Evolutionary conservation across 495 filamentous ascomycete species (phyloP).

Genomic region (Aspergillus sclerotioniger): DNA sequence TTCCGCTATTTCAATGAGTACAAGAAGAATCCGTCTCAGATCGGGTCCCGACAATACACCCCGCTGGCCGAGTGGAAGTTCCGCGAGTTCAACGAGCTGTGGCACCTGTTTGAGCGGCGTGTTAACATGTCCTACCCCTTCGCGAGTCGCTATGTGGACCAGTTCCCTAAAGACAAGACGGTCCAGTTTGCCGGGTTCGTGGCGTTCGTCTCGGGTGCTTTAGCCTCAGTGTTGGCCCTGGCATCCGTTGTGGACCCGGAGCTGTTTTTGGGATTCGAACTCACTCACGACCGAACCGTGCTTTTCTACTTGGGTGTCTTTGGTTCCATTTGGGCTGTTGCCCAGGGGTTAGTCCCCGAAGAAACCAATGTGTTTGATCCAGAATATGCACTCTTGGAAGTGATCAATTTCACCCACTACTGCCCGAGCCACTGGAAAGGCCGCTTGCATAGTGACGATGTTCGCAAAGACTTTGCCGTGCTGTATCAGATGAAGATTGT

Average conservation of each 20-base stretch:
- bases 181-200: slow-evolving; percentile 78
- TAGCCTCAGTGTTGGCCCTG: slow-evolving; percentile 78
- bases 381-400: slow-evolving; percentile 79
- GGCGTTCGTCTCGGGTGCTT: slow-evolving; percentile 80
- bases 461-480: slow-evolving; percentile 76
- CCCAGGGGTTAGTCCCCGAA: slow-evolving; percentile 76
- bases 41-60: slow-evolving; percentile 83
- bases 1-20: slow-evolving; percentile 94
- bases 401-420: slow-evolving; percentile 91
- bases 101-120: slow-evolving; percentile 84
- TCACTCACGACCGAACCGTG: slow-evolving; percentile 78
- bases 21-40: slow-evolving; percentile 82
- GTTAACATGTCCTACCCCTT: slow-evolving; percentile 94
- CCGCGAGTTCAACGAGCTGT: slow-evolving; percentile 95
- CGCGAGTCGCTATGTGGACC: slow-evolving; percentile 87
- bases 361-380: slow-evolving; percentile 91
- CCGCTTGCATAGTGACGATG: slow-evolving; percentile 84
- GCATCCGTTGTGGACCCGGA: slow-evolving; percentile 84
- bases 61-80: slow-evolving; percentile 97
- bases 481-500: slow-evolving; percentile 86
- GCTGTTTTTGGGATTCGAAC: slow-evolving; percentile 85
- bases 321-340: slow-evolving; percentile 74
- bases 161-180: slow-evolving; percentile 94
- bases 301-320: slow-evolving; percentile 77
- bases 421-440: slow-evolving; percentile 83